Evolutionary conservation across 257 asterid genomes (phyloP), one percentile per base, ranked within the genome.

Genomic region (Catharanthus roseus): DNA sequence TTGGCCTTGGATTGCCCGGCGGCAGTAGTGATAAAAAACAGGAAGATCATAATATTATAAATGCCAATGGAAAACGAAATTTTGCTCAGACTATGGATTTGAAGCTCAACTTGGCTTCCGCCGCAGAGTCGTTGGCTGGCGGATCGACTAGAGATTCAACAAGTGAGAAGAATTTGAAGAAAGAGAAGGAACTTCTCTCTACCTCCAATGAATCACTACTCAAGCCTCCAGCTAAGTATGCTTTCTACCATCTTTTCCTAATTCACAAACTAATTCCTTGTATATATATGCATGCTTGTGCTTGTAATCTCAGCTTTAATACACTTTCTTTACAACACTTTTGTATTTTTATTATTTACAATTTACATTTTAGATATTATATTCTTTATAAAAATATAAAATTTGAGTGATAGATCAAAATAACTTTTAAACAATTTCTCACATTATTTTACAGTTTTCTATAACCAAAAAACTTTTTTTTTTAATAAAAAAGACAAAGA

Each of bases 1-100:
- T 87, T 39, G 70, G 91, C 74, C 87, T 89, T 1, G 93, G 93
- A 34, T 69, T 87, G 66, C 89, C 91, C 58, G 89, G 88, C 28
- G 85, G 82, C 9, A 87, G 76, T 47, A 10, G 74, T 42, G 54
- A 47, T 19, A 61, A 10, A 13, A 45, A 19, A 9, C 33, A 81
- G 79, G 53, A 70, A 1, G 10, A 44, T 51, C 2, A 51, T 58
- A 45, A 0, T 71, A 45, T 0, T 33, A 56, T 39, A 5, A 64
- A 72, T 47, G 81, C 74, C 13, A 82, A 73, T 65, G 90, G 95
- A 33, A 88, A 89, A 72, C 74, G 96, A 80, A 87, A 82, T 19
- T 87, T 45, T 33, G 70, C 68, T 0, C 75, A 85, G 70, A 82
- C 87, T 62, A 79, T 89, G 65, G 93, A 85, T 80, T 84, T 89